A percentile compares a stretch with the other conserved stretches of the same genome.
phyloP scores from a whole-genome alignment of 352 stramenopile genomes.

The Pythium dissotocum region DNA sequence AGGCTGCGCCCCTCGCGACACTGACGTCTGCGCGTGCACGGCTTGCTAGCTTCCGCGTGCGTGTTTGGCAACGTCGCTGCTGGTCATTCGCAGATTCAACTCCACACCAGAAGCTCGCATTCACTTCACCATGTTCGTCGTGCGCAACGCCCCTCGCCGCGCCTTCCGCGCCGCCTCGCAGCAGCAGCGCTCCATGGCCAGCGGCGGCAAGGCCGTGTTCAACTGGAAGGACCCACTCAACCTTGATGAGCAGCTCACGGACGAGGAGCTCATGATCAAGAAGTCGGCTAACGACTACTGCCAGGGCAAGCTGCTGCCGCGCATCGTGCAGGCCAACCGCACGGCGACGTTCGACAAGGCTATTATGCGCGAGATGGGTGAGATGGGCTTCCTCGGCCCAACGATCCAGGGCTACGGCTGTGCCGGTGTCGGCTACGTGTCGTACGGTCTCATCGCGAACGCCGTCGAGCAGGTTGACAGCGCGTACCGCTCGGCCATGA shows the following conservation, averaged over 20 bases:
- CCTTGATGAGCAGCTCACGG: constrained; percentile 78
- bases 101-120: neutral
- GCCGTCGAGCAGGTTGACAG: constrained; percentile 97
- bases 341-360: constrained; percentile 93
- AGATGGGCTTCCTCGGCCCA: constrained; percentile 93
- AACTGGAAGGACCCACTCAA: constrained; percentile 84
- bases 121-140: constrained; percentile 33
- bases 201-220: constrained; percentile 47
- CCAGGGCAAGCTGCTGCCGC: constrained; percentile 92
- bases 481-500: constrained; percentile 96
- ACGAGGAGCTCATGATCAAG: constrained; percentile 92
- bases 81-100: constrained; percentile 23
- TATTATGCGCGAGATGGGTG: constrained; percentile 95
- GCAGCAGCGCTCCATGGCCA: constrained; percentile 40
- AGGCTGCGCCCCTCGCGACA: neutral
- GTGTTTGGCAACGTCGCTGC: constrained; percentile 1
- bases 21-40: neutral
- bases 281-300: constrained; percentile 94
- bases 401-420: constrained; percentile 96
- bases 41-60: neutral
- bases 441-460: constrained; percentile 96
- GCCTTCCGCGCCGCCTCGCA: constrained; percentile 23
- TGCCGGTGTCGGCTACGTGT: constrained; percentile 93
- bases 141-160: constrained; percentile 29
- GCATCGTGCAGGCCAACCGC: constrained; percentile 94